Base-by-base conservation (phyloP, 306 rosid genomes). In the Quercus parvula region DNA sequence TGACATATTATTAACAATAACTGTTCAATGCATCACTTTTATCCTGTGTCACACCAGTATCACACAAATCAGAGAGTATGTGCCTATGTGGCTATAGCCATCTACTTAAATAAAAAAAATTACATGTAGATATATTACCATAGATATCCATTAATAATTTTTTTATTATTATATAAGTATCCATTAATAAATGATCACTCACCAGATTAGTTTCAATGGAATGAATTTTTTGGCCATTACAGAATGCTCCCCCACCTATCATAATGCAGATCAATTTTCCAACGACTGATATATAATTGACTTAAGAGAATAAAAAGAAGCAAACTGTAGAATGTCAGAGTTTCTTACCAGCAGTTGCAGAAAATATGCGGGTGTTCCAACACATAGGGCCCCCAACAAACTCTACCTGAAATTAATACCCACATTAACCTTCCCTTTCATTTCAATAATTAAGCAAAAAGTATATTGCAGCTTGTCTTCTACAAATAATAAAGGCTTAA, bases 351-450 rank as follows among this genome's bases (percentile, higher is more conserved):
- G 97, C 83, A 77, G 87, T 89, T 79, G 99, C 97, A 85, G 97
- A 86, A 85, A 95, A 95, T 63, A 74, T 86, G 80, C 93, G 92
- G 20, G 92, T 93, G 83, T 91, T 90, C 99, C 99, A 95, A 79
- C 99, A 95, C 96, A 95, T 87, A 25, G 98, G 98, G 64, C 97
- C 99, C 30, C 99, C 99, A 73, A 95, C 97, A 73, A 95, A 93
- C 88, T 95, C 98, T 68, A 95, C 99, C 95, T 94, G 90, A 80
- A 75, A 80, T 74, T 70, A 54, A 67, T 5, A 33, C 1, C 17
- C 52, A n/a, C 49, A 9, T 13, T 33, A 19, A 67, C n/a, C 72
- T 67, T 35, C 24, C 25, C 1, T 15, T 63, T 28, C 69, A 67
- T 67, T 33, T 33, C 72, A 67, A 31, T 10, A 67, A 33, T 17